These are phyloP conservation scores for Blastobotrys malaysiensis DNA, from an alignment of 1,139 yeast species.

Conservation along the genomic window DNA sequence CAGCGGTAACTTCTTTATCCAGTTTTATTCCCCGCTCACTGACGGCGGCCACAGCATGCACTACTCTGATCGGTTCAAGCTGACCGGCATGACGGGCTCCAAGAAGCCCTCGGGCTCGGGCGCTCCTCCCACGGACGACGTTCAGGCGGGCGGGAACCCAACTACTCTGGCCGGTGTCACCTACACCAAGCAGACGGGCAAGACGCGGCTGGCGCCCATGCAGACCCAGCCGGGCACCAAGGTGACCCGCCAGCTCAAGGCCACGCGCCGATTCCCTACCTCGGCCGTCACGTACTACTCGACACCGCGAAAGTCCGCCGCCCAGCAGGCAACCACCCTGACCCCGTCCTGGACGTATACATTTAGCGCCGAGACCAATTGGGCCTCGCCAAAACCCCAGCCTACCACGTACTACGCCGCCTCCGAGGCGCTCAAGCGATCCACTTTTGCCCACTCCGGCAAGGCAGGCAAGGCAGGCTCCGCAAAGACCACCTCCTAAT, in stretches of 20 bases:
- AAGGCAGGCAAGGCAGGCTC: background rate
- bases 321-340: constrained; percentile 52
- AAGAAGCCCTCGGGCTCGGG: constrained; percentile 35
- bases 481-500: background rate
- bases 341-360: constrained; percentile 85
- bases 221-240: constrained; percentile 73
- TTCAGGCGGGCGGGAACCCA: constrained; percentile 23
- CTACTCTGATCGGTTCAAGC: constrained; percentile 61
- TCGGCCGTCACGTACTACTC: constrained; percentile 59
- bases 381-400: constrained; percentile 39
- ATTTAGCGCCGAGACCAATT: constrained; percentile 55
- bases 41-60: constrained; percentile 55
- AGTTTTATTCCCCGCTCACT: constrained; percentile 46
- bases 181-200: constrained; percentile 72
- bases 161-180: constrained; percentile 39
- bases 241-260: constrained; percentile 41
- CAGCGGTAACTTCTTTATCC: constrained; percentile 66
- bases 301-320: constrained; percentile 31
- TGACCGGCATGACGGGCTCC: constrained; percentile 68
- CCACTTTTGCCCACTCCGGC: constrained; percentile 7
- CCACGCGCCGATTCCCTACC: constrained; percentile 40
- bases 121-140: constrained; percentile 39
- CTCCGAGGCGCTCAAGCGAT: constrained; percentile 9
- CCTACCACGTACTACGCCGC: constrained; percentile 29
- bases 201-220: constrained; percentile 81